Conservation (phyloP, 106 monocot species). For the Dioscorea dumetorum region DNA sequence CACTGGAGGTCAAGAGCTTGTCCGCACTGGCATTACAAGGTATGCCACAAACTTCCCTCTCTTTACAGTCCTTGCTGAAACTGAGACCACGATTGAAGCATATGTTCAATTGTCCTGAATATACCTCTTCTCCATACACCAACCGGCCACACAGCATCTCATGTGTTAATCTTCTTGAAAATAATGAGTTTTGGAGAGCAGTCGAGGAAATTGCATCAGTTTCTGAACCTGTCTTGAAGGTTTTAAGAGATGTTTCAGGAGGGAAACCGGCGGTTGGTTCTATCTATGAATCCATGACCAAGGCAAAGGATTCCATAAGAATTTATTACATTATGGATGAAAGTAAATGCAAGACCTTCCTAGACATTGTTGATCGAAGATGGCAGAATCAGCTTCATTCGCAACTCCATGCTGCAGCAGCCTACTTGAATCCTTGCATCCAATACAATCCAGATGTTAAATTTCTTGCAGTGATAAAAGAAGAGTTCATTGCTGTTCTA, state of each 20-base stretch:
- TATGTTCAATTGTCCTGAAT: constrained; percentile 88
- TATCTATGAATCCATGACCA: constrained; percentile 87
- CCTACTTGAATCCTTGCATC: constrained; percentile 85
- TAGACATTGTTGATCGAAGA: constrained; percentile 79
- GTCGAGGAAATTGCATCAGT: constrained; percentile 82
- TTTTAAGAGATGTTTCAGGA: constrained; percentile 83
- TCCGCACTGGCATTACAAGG: constrained; percentile 51
- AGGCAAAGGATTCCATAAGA: constrained; percentile 81
- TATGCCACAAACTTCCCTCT: constrained; percentile 63
- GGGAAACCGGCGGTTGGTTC: constrained; percentile 76
- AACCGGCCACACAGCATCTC: constrained; percentile 52
- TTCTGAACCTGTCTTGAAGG: constrained; percentile 77
- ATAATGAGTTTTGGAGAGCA: constrained; percentile 79
- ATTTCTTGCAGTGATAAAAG: constrained; percentile 71
- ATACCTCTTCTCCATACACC: constrained; percentile 60
- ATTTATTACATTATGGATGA: constrained; percentile 99
- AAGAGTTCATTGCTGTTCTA: constrained; percentile 67
- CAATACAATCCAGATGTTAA: constrained; percentile 92
- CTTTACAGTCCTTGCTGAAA: constrained; percentile 69
- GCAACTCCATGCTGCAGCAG: constrained; percentile 82
- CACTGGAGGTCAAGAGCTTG: constrained; percentile 69
- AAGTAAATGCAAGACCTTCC: constrained; percentile 74
- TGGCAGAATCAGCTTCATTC: constrained; percentile 88
- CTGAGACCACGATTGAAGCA: constrained; percentile 73
- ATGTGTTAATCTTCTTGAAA: constrained; percentile 63